Evolutionary conservation across 768 basidiomycete species (phyloP).

Genomic region (Chalciporus sphaerocephalus): DNA sequence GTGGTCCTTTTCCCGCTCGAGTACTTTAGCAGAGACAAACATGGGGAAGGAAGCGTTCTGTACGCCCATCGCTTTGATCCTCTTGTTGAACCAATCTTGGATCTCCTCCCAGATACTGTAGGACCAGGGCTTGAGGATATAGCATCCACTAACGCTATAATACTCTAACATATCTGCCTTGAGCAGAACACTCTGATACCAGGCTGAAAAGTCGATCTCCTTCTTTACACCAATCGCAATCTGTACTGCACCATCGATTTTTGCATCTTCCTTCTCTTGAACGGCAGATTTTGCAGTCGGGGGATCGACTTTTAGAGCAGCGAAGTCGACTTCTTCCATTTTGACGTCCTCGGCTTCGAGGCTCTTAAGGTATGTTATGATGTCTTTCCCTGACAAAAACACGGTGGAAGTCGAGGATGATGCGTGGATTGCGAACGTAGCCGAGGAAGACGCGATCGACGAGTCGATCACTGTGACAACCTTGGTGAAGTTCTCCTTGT

Average conservation of each 20-base stretch:
- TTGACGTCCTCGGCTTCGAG: slow-evolving; percentile 66
- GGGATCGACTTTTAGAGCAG: slow-evolving; percentile 49
- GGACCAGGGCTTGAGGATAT: slow-evolving; percentile 97
- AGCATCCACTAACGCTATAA: slow-evolving; percentile 97
- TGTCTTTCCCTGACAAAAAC: slow-evolving; percentile 75
- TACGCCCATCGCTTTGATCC: slow-evolving; percentile 92
- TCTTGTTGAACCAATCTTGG: slow-evolving; percentile 87
- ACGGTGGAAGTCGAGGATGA: slow-evolving; percentile 65
- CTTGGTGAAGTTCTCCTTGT: slow-evolving; percentile 57
- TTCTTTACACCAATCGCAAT: slow-evolving; percentile 95
- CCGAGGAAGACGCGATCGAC: slow-evolving; percentile 61
- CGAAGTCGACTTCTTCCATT: slow-evolving; percentile 72
- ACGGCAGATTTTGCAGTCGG: slow-evolving; percentile 32
- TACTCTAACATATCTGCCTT: slow-evolving; percentile 99
- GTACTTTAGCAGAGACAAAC: slow-evolving; percentile 89
- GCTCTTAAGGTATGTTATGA: slow-evolving; percentile 63
- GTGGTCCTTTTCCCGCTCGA: slow-evolving; percentile 97
- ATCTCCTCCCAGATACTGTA: slow-evolving; percentile 97
- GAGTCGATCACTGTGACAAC: slow-evolving; percentile 74
- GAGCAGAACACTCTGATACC: slow-evolving; percentile 94
- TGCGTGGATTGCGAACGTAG: slow-evolving; percentile 73
- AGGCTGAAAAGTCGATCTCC: slow-evolving; percentile 88
- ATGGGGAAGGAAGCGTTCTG: slow-evolving; percentile 99
- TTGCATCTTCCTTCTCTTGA: slow-evolving; percentile 70
- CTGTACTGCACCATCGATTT: slow-evolving; percentile 84